Percentiles rank a stretch among this genome's conserved stretches.
Evolutionary conservation across 257 asterid species (phyloP).

Genomic region (Plantago major): DNA sequence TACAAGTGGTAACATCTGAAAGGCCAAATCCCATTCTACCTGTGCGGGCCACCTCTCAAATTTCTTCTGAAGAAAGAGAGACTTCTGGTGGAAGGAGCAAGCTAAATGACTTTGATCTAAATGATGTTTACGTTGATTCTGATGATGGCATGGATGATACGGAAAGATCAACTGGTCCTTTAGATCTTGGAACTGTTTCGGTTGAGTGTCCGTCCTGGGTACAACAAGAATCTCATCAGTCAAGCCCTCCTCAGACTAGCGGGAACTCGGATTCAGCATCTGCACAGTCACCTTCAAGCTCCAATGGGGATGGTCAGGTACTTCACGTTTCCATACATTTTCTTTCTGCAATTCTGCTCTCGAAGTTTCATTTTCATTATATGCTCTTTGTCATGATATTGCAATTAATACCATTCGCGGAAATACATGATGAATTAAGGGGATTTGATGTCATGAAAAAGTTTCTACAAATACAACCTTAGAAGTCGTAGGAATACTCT

Average conservation of each 20-base stretch:
- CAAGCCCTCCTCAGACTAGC: constrained; percentile 82
- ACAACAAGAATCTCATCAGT: constrained; percentile 63
- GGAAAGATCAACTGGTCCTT: constrained; percentile 47
- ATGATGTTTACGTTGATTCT: constrained; percentile 65
- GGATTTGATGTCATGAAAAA: constrained; percentile 6
- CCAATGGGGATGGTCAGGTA: constrained; percentile 80
- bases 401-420: no score
- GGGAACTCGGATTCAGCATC: constrained; percentile 80
- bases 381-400: background rate
- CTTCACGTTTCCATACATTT: constrained; percentile 13
- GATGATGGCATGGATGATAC: constrained; percentile 59
- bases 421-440: background rate
- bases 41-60: constrained; percentile 37
- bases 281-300: constrained; percentile 78
- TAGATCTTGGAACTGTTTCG: constrained; percentile 37
- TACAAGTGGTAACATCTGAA: constrained; percentile 36
- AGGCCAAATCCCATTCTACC: constrained; percentile 38
- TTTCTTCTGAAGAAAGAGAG: constrained; percentile 37
- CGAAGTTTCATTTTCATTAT: background rate
- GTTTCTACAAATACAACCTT: constrained; percentile 1
- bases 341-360: constrained; percentile 1
- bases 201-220: constrained; percentile 58
- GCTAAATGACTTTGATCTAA: constrained; percentile 60
- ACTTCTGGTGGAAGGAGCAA: constrained; percentile 57
- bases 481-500: background rate